Evolutionary conservation across 768 basidiomycete genomes (phyloP), one percentile per base, ranked within the genome.

Genomic region (Leucocoprinus leucothites): DNA sequence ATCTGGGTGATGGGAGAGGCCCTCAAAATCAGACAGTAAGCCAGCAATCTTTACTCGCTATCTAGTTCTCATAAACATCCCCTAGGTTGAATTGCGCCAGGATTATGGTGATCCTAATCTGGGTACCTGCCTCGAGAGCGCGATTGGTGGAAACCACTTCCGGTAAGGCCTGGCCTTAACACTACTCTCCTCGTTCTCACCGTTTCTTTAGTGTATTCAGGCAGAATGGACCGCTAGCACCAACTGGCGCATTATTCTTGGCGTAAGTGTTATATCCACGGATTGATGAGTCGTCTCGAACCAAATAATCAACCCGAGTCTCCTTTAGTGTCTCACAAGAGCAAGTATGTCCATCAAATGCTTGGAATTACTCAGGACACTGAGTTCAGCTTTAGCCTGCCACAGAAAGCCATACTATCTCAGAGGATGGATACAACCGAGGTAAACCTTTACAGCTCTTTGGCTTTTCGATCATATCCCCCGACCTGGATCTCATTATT

Each of bases 1-100:
- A 91, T 62, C 74, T 94, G 1, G 92, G 92, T 0, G 93, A 95
- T 59, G 91, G 91, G 0, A 70, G 84, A 59, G 91, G 89, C 1
- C 75, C 55, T n/a, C 67, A 69, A 21, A 75, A 75, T 44, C 73
- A 82, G 71, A 78, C 65, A 48, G 89, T 86, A 61, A 40, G 79
- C 16, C 14, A 44, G 1, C 22, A 14, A 24, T 28, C 3, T 16
- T 41, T 45, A 69, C 71, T 26, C 9, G 19, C 38, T 38, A 43
- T 1, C 8, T 16, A 8, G 19, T n/a, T 41, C 11, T 41, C 16
- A 13, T 53, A 28, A 6, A 8, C 21, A 14, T 22, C 14, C 24
- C 26, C 35, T 28, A 86, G 60, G 78, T 86, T 14, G 82, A 87
- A 66, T 78, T 93, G 34, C 80, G 93, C 43, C 85, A 85, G 73